Percentiles rank a stretch among this genome's conserved stretches.
phyloP scores from a whole-genome alignment of 2,329 filamentous ascomycete species.

The Pleurostoma richardsiae region DNA sequence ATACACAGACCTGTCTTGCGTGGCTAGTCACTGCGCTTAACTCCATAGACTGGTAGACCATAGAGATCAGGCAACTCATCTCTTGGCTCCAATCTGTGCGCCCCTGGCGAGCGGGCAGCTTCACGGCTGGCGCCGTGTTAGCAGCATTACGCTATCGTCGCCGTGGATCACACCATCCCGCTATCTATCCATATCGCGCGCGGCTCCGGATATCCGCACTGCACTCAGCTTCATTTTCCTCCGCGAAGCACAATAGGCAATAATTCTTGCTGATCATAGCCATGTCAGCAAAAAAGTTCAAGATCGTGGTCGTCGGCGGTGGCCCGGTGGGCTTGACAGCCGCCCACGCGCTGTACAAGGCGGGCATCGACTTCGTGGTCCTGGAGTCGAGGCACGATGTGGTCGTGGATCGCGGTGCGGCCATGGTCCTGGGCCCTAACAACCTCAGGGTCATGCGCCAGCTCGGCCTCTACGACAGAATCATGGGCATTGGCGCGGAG shows the following conservation, averaged over 20 bases:
- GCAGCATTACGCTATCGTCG: background rate
- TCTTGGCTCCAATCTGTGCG: no score
- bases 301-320: conserved; percentile 21
- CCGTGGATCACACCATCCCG: background rate
- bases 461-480: conserved; percentile 23
- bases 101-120: no score
- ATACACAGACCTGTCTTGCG: no score
- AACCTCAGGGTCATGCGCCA: conserved; percentile 24
- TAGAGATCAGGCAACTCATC: no score
- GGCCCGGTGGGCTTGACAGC: conserved; percentile 21
- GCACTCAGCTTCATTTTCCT: background rate
- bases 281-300: conserved; percentile 6
- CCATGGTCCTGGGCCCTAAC: conserved; percentile 23
- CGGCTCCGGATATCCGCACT: background rate
- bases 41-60: no score
- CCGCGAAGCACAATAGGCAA: background rate
- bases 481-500: conserved; percentile 33
- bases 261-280: background rate
- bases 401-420: conserved; percentile 20
- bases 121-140: background rate
- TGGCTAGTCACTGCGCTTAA: no score
- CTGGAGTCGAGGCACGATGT: conserved; percentile 24
- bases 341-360: conserved; percentile 21
- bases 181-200: background rate
- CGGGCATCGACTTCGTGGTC: conserved; percentile 29